Evolutionary conservation across 2,329 filamentous ascomycete species (phyloP).

Genomic region (Aspergillus terreus): DNA sequence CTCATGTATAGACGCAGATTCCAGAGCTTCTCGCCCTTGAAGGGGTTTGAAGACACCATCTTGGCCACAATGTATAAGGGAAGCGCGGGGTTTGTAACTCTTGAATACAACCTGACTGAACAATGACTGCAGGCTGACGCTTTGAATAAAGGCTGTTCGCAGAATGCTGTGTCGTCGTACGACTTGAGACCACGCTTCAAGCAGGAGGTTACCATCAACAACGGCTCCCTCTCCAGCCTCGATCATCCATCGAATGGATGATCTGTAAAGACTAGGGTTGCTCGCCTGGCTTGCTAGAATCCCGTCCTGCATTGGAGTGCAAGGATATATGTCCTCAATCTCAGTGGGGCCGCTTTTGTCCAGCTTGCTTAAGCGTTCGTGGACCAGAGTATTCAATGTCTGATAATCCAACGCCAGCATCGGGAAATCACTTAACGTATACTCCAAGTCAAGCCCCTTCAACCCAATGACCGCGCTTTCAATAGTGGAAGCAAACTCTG

Average conservation of each 20-base stretch:
- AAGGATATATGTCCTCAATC: neutral
- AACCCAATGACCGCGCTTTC: neutral
- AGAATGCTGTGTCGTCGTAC: neutral
- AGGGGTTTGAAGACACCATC: no score
- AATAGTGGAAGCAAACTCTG: neutral
- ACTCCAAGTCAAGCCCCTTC: neutral
- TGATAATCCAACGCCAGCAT: neutral
- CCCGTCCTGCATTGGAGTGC: neutral
- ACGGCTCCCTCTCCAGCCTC: no score
- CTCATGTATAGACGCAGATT: no score
- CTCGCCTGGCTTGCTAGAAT: neutral
- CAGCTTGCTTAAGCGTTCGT: neutral
- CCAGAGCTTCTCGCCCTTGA: no score
- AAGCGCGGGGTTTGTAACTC: no score
- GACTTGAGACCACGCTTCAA: neutral
- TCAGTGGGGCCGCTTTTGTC: neutral
- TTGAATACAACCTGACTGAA: neutral
- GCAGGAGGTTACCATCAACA: neutral
- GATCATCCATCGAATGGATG: neutral
- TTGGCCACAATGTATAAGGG: no score
- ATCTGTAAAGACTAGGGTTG: neutral
- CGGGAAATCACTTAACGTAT: neutral
- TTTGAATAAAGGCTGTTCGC: neutral
- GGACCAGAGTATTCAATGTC: neutral
- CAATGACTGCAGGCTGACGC: neutral